These are phyloP conservation scores for Ilyonectria sp. DNA, from an alignment of 2,329 filamentous ascomycete genomes.

Conservation along the genomic window DNA sequence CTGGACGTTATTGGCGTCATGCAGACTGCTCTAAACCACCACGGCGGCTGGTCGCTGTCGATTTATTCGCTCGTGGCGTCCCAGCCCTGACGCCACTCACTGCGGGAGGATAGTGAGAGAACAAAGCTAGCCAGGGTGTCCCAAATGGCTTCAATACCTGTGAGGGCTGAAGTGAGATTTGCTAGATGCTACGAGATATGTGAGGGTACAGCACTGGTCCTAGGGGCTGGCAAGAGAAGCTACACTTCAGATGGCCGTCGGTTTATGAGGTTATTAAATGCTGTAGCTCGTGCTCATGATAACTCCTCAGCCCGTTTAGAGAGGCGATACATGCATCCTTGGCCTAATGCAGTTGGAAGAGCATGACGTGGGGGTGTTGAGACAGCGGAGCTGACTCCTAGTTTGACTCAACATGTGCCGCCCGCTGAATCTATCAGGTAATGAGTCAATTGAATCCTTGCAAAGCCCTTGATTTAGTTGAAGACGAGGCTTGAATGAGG, in stretches of 20 bases:
- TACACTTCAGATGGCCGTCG: too few relatives aligned
- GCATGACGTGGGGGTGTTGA: constrained; percentile 7
- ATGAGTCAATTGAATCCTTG: constrained; percentile 2
- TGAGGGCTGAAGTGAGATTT: neutral
- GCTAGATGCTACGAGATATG: neutral
- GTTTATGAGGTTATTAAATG: neutral
- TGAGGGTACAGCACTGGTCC: too few relatives aligned
- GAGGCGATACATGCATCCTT: neutral
- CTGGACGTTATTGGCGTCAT: neutral
- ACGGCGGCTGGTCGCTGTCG: neutral
- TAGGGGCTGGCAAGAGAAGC: neutral
- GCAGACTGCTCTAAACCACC: too few relatives aligned
- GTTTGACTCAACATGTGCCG: neutral
- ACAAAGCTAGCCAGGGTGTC: neutral
- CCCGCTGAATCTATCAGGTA: neutral
- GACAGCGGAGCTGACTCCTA: neutral
- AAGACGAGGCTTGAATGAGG: neutral
- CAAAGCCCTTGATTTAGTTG: neutral
- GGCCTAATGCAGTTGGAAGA: neutral
- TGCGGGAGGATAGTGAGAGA: neutral
- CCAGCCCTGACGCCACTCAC: neutral
- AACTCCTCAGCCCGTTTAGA: too few relatives aligned
- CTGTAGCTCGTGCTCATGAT: neutral
- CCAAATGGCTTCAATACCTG: neutral
- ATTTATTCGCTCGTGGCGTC: neutral